phyloP scores from a whole-genome alignment of 2,329 filamentous ascomycete species.

The Penicillium oxalicum region DNA sequence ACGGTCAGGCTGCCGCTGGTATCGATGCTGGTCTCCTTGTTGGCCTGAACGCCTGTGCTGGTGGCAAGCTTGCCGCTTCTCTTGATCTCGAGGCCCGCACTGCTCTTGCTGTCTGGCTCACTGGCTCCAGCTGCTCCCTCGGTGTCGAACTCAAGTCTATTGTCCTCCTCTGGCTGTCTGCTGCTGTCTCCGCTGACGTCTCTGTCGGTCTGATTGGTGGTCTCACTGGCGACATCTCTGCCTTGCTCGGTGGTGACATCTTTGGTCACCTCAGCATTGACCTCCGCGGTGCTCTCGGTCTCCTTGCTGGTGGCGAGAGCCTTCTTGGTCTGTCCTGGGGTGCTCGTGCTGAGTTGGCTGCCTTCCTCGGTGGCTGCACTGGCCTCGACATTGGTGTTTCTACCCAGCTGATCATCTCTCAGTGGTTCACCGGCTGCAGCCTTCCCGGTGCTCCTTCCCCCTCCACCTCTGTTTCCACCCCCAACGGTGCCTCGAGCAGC shows the following conservation, averaged over 20 bases:
- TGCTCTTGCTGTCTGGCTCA: conserved; percentile 30
- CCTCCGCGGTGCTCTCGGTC: conserved; percentile 28
- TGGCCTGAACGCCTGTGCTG: conserved; percentile 25
- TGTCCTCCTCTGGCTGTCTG: conserved; percentile 33
- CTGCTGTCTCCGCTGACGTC: conserved; percentile 24
- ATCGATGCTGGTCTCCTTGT: conserved; percentile 26
- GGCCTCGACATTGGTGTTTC: conserved; percentile 25
- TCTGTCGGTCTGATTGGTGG: conserved; percentile 23
- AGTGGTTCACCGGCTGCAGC: conserved; percentile 31
- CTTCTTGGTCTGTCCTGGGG: conserved; percentile 28
- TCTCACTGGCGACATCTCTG: conserved; percentile 25
- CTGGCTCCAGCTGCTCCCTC: conserved; percentile 27
- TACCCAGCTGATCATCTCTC: conserved; percentile 48
- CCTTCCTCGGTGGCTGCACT: conserved; percentile 29
- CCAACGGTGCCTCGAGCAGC: conserved; percentile 5
- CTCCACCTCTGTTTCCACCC: conserved; percentile 15
- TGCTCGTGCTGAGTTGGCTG: conserved; percentile 32
- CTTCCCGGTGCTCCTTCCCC: conserved; percentile 18
- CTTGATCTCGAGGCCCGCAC: conserved; percentile 26
- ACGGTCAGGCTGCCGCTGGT: conserved; percentile 20
- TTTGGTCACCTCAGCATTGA: conserved; percentile 24
- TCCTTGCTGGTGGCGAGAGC: conserved; percentile 29
- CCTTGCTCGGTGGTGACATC: conserved; percentile 28
- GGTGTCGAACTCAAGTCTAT: conserved; percentile 34
- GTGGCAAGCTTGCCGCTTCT: conserved; percentile 24